Evolutionary conservation across 768 basidiomycete species (phyloP).

Genomic region (Lyophyllum decastes): DNA sequence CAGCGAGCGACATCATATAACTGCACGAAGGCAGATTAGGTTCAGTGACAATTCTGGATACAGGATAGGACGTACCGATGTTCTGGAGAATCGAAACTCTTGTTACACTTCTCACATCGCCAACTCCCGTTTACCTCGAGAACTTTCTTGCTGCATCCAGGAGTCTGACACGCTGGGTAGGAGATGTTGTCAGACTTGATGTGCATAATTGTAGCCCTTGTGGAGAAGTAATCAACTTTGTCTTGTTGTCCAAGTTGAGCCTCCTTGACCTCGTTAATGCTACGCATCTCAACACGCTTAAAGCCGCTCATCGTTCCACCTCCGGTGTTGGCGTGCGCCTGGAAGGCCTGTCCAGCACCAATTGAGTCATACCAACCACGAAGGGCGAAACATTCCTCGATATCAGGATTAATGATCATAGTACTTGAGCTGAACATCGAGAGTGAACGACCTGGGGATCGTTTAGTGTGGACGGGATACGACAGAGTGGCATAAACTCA

Average conservation of each 20-base stretch:
- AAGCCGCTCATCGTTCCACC: constrained; percentile 44
- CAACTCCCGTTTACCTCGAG: constrained; percentile 67
- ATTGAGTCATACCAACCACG: constrained; percentile 90
- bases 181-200: constrained; percentile 80
- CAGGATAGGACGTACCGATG: constrained; percentile 61
- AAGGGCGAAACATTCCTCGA: constrained; percentile 82
- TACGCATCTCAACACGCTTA: constrained; percentile 72
- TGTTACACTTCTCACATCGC: constrained; percentile 93
- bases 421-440: constrained; percentile 81
- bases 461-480: constrained; percentile 2
- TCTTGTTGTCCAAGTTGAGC: constrained; percentile 75
- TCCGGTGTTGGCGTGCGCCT: constrained; percentile 60
- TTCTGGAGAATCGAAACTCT: constrained; percentile 67
- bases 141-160: constrained; percentile 90
- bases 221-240: constrained; percentile 77
- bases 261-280: constrained; percentile 77
- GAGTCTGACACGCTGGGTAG: constrained; percentile 86
- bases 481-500: constrained; percentile 22
- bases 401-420: constrained; percentile 87
- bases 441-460: constrained; percentile 68
- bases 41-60: background rate
- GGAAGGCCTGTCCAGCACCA: constrained; percentile 67
- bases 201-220: constrained; percentile 83
- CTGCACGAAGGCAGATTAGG: constrained; percentile 32
- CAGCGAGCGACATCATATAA: constrained; percentile 82